Evolutionary conservation across 371 early-diverging fungal genomes (phyloP).

Genomic region (Blakeslea trispora): DNA sequence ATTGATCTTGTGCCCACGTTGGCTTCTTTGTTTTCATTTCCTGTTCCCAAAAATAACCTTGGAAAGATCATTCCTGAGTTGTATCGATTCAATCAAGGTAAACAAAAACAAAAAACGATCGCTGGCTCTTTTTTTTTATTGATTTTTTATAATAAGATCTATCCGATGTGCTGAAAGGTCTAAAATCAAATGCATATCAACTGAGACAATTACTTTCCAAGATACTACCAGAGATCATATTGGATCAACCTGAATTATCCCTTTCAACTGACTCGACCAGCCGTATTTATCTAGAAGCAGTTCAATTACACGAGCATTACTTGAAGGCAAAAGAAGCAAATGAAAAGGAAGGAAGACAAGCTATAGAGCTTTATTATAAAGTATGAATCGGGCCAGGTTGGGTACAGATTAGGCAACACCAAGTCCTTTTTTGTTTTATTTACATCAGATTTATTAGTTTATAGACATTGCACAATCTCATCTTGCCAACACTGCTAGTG

Average conservation of each 20-base stretch:
- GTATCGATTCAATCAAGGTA: slow-evolving; percentile 39
- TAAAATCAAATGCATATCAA: slow-evolving; percentile 68
- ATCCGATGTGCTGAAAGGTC: slow-evolving; percentile 39
- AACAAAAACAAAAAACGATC: slow-evolving; percentile 1
- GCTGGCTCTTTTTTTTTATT: not conserved
- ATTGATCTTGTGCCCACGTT: slow-evolving; percentile 90
- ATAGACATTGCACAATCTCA: slow-evolving; percentile 45
- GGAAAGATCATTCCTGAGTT: slow-evolving; percentile 79
- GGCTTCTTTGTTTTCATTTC: slow-evolving; percentile 78
- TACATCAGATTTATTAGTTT: slow-evolving; percentile 32
- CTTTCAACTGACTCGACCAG: not conserved
- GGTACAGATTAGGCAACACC: slow-evolving; percentile 7
- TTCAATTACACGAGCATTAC: slow-evolving; percentile 18
- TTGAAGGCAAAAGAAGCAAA: not conserved
- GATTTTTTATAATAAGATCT: not conserved
- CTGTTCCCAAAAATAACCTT: slow-evolving; percentile 90
- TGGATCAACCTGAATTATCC: slow-evolving; percentile 10
- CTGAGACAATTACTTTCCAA: slow-evolving; percentile 37
- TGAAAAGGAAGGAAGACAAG: slow-evolving; percentile 4
- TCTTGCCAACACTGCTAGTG: slow-evolving; percentile 55
- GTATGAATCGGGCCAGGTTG: slow-evolving; percentile 21
- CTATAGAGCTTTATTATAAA: slow-evolving; percentile 36
- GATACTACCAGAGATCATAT: slow-evolving; percentile 16
- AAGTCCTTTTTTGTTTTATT: not conserved
- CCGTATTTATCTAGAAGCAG: slow-evolving; percentile 19